Conservation (phyloP, 352 stramenopile species). For the Globisporangium canariense region DNA sequence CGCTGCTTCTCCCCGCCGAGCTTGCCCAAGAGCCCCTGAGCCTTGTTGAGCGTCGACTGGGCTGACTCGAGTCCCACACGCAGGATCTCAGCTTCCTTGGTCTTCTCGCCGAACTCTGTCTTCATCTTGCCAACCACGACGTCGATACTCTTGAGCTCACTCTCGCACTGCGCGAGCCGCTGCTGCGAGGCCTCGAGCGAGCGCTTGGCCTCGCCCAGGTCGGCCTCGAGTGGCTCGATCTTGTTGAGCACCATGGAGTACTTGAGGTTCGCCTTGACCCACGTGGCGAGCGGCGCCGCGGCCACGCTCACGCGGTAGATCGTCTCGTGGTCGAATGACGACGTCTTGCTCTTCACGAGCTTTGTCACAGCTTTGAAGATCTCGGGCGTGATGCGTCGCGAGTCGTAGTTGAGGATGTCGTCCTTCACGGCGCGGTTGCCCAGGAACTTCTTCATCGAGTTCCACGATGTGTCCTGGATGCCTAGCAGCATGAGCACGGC, state of each 20-base stretch:
- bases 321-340: conserved; percentile 92
- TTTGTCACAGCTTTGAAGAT: conserved; percentile 91
- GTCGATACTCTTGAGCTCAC: conserved; percentile 91
- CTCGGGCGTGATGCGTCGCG: conserved; percentile 87
- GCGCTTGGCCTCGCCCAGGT: conserved; percentile 87
- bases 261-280: conserved; percentile 95
- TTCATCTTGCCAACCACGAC: conserved; percentile 88
- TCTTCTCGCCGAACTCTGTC: conserved; percentile 90
- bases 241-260: conserved; percentile 96
- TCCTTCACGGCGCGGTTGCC: conserved; percentile 95
- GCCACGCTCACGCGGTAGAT: conserved; percentile 94
- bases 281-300: conserved; percentile 91
- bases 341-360: conserved; percentile 90
- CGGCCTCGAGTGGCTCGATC: conserved; percentile 91
- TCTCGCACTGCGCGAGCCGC: conserved; percentile 86
- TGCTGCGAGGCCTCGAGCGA: conserved; percentile 87
- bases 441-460: conserved; percentile 97
- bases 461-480: conserved; percentile 95
- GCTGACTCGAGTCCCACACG: conserved; percentile 83
- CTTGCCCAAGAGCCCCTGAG: conserved; percentile 87
- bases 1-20: conserved; percentile 89
- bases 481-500: conserved; percentile 95
- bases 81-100: conserved; percentile 91
- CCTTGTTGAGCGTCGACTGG: conserved; percentile 90
- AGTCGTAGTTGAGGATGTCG: conserved; percentile 96